Percentiles rank a stretch among this genome's conserved stretches.
phyloP scores from a whole-genome alignment of 2,329 filamentous ascomycete genomes.

The Myriosclerotinia scirpicola region DNA sequence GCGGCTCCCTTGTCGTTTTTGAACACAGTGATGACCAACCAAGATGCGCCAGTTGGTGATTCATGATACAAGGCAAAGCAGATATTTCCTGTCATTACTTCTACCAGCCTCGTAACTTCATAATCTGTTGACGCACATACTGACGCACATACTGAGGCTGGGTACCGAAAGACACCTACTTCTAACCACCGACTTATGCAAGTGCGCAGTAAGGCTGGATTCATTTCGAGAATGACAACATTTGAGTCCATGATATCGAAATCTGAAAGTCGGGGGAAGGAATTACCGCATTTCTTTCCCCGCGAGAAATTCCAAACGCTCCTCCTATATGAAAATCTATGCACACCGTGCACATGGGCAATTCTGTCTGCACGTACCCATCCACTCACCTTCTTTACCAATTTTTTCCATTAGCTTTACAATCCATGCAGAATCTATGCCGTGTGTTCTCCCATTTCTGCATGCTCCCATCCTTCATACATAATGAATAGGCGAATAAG shows the following conservation, averaged over 20 bases:
- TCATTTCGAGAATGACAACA: background rate
- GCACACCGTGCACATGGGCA: background rate
- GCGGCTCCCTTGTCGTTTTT: background rate
- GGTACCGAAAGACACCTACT: background rate
- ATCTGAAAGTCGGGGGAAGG: background rate
- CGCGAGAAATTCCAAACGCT: background rate
- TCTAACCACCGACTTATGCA: background rate
- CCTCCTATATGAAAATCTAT: background rate
- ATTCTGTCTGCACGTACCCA: constrained; percentile 1
- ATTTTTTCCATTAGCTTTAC: background rate
- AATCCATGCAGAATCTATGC: background rate
- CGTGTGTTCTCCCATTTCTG: too few relatives aligned
- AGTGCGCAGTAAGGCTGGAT: background rate
- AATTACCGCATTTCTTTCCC: background rate
- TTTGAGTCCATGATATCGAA: background rate
- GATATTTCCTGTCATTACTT: background rate
- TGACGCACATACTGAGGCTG: constrained; percentile 1
- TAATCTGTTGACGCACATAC: background rate
- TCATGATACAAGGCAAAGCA: background rate
- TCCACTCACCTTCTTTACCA: background rate
- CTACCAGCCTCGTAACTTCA: background rate
- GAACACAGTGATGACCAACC: background rate
- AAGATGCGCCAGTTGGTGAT: background rate
- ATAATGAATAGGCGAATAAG: background rate
- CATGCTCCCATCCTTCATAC: background rate